A percentile compares a stretch with the other conserved stretches of the same genome.
Evolutionary conservation across 495 filamentous ascomycete species (phyloP).

Genomic region (Neurospora tetrasperma): DNA sequence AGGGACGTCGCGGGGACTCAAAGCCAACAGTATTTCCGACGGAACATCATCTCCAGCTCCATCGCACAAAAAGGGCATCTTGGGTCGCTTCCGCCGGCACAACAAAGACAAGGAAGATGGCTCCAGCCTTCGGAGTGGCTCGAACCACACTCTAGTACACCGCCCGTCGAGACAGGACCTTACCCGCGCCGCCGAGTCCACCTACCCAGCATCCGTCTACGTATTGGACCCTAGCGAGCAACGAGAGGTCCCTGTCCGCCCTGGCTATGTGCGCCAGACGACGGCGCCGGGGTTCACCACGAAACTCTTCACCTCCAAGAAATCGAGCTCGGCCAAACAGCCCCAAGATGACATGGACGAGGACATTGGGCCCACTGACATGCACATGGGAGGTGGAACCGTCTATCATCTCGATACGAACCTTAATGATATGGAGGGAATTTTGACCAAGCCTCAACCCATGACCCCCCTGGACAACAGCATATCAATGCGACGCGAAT

Average conservation of each 20-base stretch:
- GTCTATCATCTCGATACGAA: constrained; percentile 72
- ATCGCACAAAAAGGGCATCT: constrained; percentile 51
- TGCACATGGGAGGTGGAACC: constrained; percentile 30
- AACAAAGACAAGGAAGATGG: constrained; percentile 50
- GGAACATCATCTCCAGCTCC: constrained; percentile 51
- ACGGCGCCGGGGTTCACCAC: constrained; percentile 41
- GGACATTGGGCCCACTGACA: constrained; percentile 33
- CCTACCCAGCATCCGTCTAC: constrained; percentile 36
- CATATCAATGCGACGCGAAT: constrained; percentile 43
- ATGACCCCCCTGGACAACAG: constrained; percentile 51
- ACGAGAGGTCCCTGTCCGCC: constrained; percentile 27
- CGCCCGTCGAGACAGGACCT: constrained; percentile 43
- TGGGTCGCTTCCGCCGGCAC: constrained; percentile 51
- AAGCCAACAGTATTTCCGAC: constrained; percentile 32
- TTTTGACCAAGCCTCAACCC: constrained; percentile 55
- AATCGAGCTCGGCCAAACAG: constrained; percentile 25
- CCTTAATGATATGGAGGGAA: constrained; percentile 73
- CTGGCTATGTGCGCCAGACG: constrained; percentile 38
- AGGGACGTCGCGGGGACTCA: constrained; percentile 39
- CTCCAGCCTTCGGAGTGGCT: constrained; percentile 41
- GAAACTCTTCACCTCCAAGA: constrained; percentile 42
- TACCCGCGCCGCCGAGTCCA: constrained; percentile 30
- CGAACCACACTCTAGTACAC: constrained; percentile 11
- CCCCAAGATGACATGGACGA: constrained; percentile 39
- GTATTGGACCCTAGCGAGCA: constrained; percentile 22